Conservation (phyloP, 2,329 filamentous ascomycete genomes). For the Bipolaris zeicola region DNA sequence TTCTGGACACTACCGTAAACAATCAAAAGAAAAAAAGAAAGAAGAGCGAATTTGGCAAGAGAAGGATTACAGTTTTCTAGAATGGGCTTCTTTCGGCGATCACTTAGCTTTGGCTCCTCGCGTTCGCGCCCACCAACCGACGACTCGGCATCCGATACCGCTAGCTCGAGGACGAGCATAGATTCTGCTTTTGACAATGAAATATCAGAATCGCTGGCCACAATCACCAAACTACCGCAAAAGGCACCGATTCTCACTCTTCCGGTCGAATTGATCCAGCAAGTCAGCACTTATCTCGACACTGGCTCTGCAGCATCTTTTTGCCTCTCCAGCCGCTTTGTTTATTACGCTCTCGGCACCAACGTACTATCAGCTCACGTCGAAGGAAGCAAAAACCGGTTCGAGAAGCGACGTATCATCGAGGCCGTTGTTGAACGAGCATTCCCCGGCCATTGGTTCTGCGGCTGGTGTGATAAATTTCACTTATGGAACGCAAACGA, state of each 20-base stretch:
- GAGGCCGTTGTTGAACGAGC: conserved; percentile 40
- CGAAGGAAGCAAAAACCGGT: conserved; percentile 15
- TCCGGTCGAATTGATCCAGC: conserved; percentile 40
- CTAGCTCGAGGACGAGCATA: conserved; percentile 23
- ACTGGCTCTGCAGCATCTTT: conserved; percentile 31
- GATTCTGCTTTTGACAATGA: conserved; percentile 12
- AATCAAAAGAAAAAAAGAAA: neutral
- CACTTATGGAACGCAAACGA: conserved; percentile 25
- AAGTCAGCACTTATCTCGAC: conserved; percentile 35
- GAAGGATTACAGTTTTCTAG: neutral
- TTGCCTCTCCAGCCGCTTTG: conserved; percentile 32
- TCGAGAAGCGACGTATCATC: conserved; percentile 31
- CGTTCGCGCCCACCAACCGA: conserved; percentile 12
- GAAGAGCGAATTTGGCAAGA: neutral
- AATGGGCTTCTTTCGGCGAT: conserved; percentile 22
- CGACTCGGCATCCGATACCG: conserved; percentile 10
- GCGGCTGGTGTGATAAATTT: conserved; percentile 44
- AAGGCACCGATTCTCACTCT: conserved; percentile 28
- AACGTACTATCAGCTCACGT: conserved; percentile 26
- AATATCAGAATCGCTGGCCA: conserved; percentile 15
- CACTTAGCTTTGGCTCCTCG: conserved; percentile 20
- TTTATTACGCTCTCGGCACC: conserved; percentile 39
- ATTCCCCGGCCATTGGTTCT: conserved; percentile 42
- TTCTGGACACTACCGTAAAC: too few species aligned
- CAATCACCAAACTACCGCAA: conserved; percentile 8